phyloP scores from a whole-genome alignment of 2,329 filamentous ascomycete genomes.

The Arachnomyces sp. region DNA sequence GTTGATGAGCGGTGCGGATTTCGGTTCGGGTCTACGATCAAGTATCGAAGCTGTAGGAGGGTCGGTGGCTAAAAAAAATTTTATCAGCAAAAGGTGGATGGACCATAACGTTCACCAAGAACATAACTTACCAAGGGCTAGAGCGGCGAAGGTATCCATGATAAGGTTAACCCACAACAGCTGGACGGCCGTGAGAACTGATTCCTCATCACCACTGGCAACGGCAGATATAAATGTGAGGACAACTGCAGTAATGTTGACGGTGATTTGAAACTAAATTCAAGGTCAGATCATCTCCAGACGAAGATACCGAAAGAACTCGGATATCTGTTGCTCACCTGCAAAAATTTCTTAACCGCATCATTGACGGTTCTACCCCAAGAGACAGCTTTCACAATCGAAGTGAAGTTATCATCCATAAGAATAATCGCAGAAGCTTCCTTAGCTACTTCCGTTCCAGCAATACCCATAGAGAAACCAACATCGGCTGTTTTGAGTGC shows the following conservation, averaged over 20 bases:
- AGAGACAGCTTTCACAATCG: slow-evolving; percentile 59
- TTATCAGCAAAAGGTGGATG: too few relatives aligned
- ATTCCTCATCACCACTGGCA: slow-evolving; percentile 57
- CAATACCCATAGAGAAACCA: slow-evolving; percentile 62
- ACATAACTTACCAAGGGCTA: slow-evolving; percentile 55
- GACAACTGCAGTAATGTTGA: slow-evolving; percentile 85
- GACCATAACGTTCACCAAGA: too few relatives aligned
- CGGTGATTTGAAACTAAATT: slow-evolving; percentile 57
- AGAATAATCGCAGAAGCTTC: slow-evolving; percentile 62
- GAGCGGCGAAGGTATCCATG: slow-evolving; percentile 90
- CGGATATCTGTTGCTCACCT: slow-evolving; percentile 47
- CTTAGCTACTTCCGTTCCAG: slow-evolving; percentile 60
- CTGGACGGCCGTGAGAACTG: slow-evolving; percentile 81
- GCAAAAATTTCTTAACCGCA: slow-evolving; percentile 60
- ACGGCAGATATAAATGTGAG: slow-evolving; percentile 85
- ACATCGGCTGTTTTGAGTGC: slow-evolving; percentile 60
- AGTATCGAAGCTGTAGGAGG: slow-evolving; percentile 52
- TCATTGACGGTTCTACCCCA: slow-evolving; percentile 66
- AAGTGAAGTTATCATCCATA: slow-evolving; percentile 58
- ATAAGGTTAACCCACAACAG: slow-evolving; percentile 95
- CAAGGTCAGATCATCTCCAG: slow-evolving; percentile 58
- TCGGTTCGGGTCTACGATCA: slow-evolving; percentile 44
- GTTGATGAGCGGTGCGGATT: slow-evolving; percentile 39
- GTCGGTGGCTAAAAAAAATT: slow-evolving; percentile 45
- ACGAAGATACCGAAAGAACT: too few relatives aligned